Evolutionary conservation across 106 monocot genomes (phyloP), one percentile per base, ranked within the genome.

Genomic region (Dioscorea alata): DNA sequence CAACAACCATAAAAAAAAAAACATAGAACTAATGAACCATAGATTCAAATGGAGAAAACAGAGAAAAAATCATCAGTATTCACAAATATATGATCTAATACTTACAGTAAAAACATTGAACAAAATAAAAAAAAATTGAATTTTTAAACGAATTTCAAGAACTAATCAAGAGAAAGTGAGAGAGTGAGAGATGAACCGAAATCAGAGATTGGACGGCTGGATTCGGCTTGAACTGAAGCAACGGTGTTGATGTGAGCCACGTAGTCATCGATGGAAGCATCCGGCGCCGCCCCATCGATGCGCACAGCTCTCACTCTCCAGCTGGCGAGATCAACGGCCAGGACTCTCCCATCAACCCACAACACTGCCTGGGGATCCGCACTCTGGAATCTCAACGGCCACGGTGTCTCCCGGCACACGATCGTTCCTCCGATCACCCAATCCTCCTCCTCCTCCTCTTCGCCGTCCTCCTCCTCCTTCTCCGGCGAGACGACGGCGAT

Each of bases 311-410:
- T 42, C 34, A 73, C 73, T 32, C 53, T 31, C 16, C 73, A 49
- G 22, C n/a, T 63, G 33, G 50, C 48, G 18, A 73, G 52, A 64
- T 73, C 63, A 0, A 73, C 54, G 23, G 48, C 73, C 63, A 73
- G 14, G 50, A 73, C 28, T 22, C 63, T 24, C 12, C 73, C 73
- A 28, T 60, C 63, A 31, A 53, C 60, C 64, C 23, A 60, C 62
- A 73, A 64, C 63, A 73, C 53, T 63, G 62, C 73, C 63, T 73
- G 63, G 9, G 62, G 64, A 56, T 64, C 62, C 33, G 51, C 33
- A 64, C 73, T 60, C 73, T 73, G 61, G 63, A 73, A 73, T 31
- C 64, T 50, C 63, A 73, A 23, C 53, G 64, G 73, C 31, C 73
- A 51, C 33, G 64, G 64, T 51, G 51, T 18, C 62, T 73, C 73